These are phyloP conservation scores for Sugiyamaella novakii DNA, from an alignment of 1,139 yeast genomes.

Conservation along the genomic window DNA sequence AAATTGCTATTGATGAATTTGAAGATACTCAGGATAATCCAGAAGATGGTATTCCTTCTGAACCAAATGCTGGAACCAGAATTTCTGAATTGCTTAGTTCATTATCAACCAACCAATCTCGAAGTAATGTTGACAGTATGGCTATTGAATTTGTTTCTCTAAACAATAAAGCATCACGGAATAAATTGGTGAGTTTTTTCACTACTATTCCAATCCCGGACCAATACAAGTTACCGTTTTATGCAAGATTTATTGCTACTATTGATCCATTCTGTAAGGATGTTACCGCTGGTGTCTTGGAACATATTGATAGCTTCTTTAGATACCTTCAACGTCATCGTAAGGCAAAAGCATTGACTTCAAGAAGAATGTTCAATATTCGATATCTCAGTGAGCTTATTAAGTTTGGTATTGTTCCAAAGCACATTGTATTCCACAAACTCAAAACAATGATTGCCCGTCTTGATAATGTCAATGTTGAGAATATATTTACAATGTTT, in stretches of 20 bases:
- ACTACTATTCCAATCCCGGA: slow-evolving; percentile 38
- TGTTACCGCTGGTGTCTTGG: slow-evolving; percentile 58
- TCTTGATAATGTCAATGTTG: slow-evolving; percentile 30
- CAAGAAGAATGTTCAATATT: slow-evolving; percentile 52
- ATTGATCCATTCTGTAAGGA: slow-evolving; percentile 54
- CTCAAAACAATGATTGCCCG: slow-evolving; percentile 53
- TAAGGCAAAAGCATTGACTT: slow-evolving; percentile 28
- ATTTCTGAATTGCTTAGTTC: slow-evolving; percentile 32
- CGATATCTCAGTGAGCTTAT: slow-evolving; percentile 72
- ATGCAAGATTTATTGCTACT: slow-evolving; percentile 69
- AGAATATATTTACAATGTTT: slow-evolving; percentile 51
- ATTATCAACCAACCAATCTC: slow-evolving; percentile 36
- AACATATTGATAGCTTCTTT: slow-evolving; percentile 51
- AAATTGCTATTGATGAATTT: slow-evolving; percentile 26
- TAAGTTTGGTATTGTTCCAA: slow-evolving; percentile 76
- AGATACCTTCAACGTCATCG: slow-evolving; percentile 32
- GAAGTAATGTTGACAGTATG: slow-evolving; percentile 58
- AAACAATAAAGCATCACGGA: slow-evolving; percentile 73
- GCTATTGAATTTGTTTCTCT: slow-evolving; percentile 60
- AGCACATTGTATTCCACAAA: slow-evolving; percentile 70
- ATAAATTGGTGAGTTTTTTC: slow-evolving; percentile 60
- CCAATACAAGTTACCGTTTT: slow-evolving; percentile 45
- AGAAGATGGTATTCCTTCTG: slow-evolving; percentile 19
- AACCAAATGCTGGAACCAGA: slow-evolving; percentile 23
- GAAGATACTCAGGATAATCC: slow-evolving; percentile 24